Conservation (phyloP, 495 filamentous ascomycete genomes). For the Tuber umbilicatum region DNA sequence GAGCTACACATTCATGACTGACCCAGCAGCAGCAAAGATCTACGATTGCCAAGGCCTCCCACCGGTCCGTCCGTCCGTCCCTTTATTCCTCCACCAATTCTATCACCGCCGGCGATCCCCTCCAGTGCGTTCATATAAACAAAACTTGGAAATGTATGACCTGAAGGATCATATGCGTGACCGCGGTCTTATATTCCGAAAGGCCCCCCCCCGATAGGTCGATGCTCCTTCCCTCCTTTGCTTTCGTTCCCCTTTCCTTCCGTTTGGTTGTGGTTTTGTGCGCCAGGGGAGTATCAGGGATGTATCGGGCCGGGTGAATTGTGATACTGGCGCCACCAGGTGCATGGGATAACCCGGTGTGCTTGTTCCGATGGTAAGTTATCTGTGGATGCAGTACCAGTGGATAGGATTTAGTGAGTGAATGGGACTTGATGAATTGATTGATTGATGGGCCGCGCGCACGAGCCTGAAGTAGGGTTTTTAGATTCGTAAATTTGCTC, state of each 20-base stretch:
- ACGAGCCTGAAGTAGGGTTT: not conserved
- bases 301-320: not conserved
- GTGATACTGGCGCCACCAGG: not conserved
- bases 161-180: not conserved
- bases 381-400: not conserved
- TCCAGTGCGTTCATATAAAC: not conserved
- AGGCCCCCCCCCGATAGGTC: not conserved
- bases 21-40: not conserved
- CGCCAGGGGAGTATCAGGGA: not conserved
- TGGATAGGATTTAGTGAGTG: not conserved
- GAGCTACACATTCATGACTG: not conserved
- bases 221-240: not conserved
- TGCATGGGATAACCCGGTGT: not conserved
- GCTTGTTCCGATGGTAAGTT: not conserved
- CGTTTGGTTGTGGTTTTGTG: not conserved
- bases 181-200: not conserved
- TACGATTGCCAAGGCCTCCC: not conserved
- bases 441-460: not conserved
- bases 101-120: not conserved
- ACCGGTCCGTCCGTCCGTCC: not conserved
- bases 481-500: not conserved
- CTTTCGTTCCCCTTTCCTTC: not conserved
- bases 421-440: not conserved
- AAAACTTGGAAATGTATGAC: not conserved
- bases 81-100: not conserved